These are phyloP conservation scores for Eucalyptus albens DNA, from an alignment of 345 rosid genomes.

Conservation along the genomic window DNA sequence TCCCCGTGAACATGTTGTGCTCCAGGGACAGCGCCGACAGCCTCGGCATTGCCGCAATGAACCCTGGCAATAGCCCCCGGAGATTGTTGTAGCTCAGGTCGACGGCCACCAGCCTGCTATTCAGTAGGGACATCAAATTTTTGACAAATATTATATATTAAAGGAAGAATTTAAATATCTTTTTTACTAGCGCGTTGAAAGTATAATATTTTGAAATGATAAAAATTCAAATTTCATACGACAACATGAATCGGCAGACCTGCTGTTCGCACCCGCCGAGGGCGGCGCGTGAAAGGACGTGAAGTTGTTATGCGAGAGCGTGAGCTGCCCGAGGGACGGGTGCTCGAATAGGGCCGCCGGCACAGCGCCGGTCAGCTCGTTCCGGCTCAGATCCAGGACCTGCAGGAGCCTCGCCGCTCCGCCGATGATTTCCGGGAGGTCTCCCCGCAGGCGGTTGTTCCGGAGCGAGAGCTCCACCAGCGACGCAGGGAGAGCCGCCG, in stretches of 20 bases:
- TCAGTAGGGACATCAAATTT: not conserved
- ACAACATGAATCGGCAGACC: not conserved
- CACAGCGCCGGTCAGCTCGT: slow-evolving; percentile 40
- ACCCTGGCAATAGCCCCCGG: slow-evolving; percentile 11
- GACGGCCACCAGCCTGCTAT: slow-evolving; percentile 25
- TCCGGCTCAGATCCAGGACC: slow-evolving; percentile 63
- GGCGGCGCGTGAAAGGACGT: slow-evolving; percentile 39
- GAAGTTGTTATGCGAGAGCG: slow-evolving; percentile 55
- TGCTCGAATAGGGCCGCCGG: slow-evolving; percentile 46
- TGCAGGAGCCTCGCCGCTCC: slow-evolving; percentile 14
- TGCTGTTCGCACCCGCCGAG: slow-evolving; percentile 5
- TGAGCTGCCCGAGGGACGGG: slow-evolving; percentile 51
- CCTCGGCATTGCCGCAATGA: slow-evolving; percentile 19
- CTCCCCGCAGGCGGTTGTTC: slow-evolving; percentile 46
- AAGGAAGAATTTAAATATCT: not conserved
- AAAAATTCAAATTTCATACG: not conserved
- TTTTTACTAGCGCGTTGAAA: not conserved
- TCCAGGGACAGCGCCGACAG: slow-evolving; percentile 26
- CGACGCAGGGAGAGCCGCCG: slow-evolving; percentile 29
- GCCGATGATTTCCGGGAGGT: slow-evolving; percentile 27
- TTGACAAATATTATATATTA: not conserved
- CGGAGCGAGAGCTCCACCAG: slow-evolving; percentile 62
- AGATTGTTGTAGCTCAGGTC: slow-evolving; percentile 21
- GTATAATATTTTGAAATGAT: not conserved
- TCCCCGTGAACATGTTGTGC: slow-evolving; percentile 21